Evolutionary conservation across 176 grass and related monocot species (phyloP), one percentile per base, ranked within the genome.

Genomic region (Poa annua): DNA sequence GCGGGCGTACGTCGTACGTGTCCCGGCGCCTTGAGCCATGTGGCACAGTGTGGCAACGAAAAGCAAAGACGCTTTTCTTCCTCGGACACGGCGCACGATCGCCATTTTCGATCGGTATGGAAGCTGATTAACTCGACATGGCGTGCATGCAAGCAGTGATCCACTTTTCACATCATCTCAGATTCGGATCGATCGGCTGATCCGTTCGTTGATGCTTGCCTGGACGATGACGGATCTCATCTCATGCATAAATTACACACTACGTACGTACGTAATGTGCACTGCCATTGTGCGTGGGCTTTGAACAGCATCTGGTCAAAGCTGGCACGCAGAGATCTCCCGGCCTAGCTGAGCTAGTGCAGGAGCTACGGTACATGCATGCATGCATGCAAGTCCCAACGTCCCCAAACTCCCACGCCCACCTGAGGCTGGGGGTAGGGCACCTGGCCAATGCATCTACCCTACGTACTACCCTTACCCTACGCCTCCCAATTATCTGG

Each of bases 401-500:
- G 73, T 71, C 78, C 83, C 83, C 88, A 89, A 89, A 89, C 88
- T 89, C 83, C 88, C 83, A 89, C 71, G 78, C 42, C 63, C 80
- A 67, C 38, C 19, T 69, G 9, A 0, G 7, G 4, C 35, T 36
- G 66, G 16, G 16, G 35, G 36, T 38, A 38, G 36, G 66, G 66
- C 70, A 73, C 77, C 77, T 78, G 75, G 41, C 53, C 85, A 50
- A 50, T 26, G 70, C 78, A 85, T 45, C 38, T 42, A 80, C 42
- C 39, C 78, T 55, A 64, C 33, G 29, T 29, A 29, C 29, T 41
- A 41, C 39, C 50, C 56, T 60, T 41, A 41, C 39, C 50, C 56
- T 60, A 60, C 56, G 3, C 2, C 21, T 67, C 50, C 78, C 88
- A 81, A 36, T 77, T 85, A 89, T 41, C 70, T 69, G 77, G 77